Conservation (phyloP, 176 grass and related monocot genomes). For the Alloteropsis semialata region DNA sequence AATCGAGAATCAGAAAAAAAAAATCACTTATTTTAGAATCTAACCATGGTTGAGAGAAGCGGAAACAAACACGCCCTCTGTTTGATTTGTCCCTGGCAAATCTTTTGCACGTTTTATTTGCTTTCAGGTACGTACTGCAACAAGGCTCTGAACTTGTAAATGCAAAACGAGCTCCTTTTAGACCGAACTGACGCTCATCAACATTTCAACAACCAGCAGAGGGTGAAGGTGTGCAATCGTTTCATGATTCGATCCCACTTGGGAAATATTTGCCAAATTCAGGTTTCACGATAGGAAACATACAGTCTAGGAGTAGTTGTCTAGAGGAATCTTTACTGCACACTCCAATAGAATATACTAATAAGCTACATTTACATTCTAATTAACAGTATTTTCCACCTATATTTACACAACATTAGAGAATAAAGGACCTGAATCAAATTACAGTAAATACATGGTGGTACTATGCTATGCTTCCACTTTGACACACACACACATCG, state of each 20-base stretch:
- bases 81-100: background rate
- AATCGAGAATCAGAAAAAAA: too few species aligned
- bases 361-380: background rate
- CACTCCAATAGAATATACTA: background rate
- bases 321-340: background rate
- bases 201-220: too few species aligned
- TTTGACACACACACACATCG: background rate
- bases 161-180: slow-evolving; percentile 4
- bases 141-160: background rate
- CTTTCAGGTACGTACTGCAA: background rate
- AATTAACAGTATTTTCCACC: background rate
- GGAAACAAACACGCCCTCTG: too few species aligned
- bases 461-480: background rate
- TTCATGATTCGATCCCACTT: too few species aligned
- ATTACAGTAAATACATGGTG: background rate
- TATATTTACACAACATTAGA: background rate
- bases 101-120: background rate
- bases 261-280: background rate
- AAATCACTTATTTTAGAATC: too few species aligned
- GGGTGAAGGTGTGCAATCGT: too few species aligned
- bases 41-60: too few species aligned
- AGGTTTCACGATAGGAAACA: background rate
- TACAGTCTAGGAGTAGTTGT: background rate
- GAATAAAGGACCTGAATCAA: background rate
- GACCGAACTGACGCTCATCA: background rate